These are phyloP conservation scores for Mycena galopus DNA, from an alignment of 768 basidiomycete genomes.

Conservation along the genomic window DNA sequence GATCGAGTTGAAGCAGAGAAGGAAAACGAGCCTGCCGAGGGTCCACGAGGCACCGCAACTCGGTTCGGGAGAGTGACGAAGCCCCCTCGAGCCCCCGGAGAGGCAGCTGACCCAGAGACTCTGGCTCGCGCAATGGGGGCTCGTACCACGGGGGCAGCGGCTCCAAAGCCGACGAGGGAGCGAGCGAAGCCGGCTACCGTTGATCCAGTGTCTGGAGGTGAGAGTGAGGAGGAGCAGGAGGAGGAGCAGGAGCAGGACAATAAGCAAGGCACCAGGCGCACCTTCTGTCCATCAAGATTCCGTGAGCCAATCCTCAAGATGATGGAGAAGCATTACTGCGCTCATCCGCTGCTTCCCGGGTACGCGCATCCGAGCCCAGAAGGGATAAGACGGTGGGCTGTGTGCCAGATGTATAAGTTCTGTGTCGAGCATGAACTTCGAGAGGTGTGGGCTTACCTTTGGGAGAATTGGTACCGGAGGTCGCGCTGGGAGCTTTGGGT, in stretches of 20 bases:
- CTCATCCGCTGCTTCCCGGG: slow-evolving; percentile 35
- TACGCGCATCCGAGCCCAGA: slow-evolving; percentile 24
- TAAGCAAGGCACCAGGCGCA: slow-evolving; percentile 4
- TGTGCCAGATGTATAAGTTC: slow-evolving; percentile 40
- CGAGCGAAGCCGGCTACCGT: too few relatives aligned
- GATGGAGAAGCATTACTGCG: slow-evolving; percentile 29
- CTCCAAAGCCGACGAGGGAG: too few relatives aligned
- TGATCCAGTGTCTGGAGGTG: background rate
- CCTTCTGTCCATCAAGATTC: slow-evolving; percentile 27
- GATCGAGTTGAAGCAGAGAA: too few relatives aligned
- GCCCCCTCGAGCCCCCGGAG: too few relatives aligned
- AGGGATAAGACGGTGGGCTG: slow-evolving; percentile 40
- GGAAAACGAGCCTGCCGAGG: background rate
- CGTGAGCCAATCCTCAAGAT: slow-evolving; percentile 18
- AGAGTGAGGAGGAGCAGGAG: background rate
- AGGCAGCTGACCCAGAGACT: too few relatives aligned
- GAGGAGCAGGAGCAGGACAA: slow-evolving; percentile 1
- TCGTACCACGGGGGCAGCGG: too few relatives aligned
- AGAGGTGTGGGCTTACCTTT: slow-evolving; percentile 44
- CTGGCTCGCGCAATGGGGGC: too few relatives aligned
- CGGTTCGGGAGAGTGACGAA: too few relatives aligned
- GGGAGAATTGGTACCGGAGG: slow-evolving; percentile 42
- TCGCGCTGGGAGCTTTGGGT: slow-evolving; percentile 47
- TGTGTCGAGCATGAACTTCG: slow-evolving; percentile 37
- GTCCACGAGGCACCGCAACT: too few relatives aligned